Evolutionary conservation across 805 yeast species (phyloP).

Genomic region (Starmerella ratchasimensis): DNA sequence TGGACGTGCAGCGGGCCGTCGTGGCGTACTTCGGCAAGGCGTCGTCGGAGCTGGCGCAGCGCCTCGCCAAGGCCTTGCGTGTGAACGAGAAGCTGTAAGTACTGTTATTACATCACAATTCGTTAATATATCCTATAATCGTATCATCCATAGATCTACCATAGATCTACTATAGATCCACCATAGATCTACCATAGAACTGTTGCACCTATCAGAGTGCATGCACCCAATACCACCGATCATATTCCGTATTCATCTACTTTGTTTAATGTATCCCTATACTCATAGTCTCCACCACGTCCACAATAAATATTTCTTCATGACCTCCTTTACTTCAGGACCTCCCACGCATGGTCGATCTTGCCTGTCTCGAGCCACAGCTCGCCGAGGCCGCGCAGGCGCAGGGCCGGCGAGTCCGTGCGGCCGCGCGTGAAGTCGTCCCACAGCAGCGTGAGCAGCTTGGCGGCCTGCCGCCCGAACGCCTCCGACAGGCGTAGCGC

Average conservation of each 20-base stretch:
- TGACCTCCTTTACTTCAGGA: not conserved
- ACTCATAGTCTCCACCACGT: too few relatives aligned
- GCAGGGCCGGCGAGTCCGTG: conserved; percentile 60
- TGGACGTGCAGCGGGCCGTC: conserved; percentile 65
- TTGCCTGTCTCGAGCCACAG: conserved; percentile 47
- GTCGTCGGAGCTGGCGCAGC: conserved; percentile 47
- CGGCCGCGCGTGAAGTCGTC: conserved; percentile 41
- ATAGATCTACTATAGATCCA: too few relatives aligned
- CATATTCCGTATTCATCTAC: too few relatives aligned
- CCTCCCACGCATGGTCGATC: conserved; percentile 25
- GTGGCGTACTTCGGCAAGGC: conserved; percentile 65
- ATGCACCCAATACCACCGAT: too few relatives aligned
- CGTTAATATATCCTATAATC: too few relatives aligned
- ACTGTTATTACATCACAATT: too few relatives aligned
- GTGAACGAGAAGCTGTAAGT: not conserved
- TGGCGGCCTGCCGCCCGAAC: conserved; percentile 59
- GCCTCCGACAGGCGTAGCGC: conserved; percentile 40
- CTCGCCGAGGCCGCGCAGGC: conserved; percentile 64
- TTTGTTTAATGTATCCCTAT: too few relatives aligned
- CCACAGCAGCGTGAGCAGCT: conserved; percentile 39
- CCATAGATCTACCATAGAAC: too few relatives aligned
- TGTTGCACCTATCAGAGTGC: too few relatives aligned
- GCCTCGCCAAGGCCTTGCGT: conserved; percentile 7
- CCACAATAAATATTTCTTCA: too few relatives aligned
- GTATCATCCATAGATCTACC: too few relatives aligned